phyloP scores from a whole-genome alignment of 2,329 filamentous ascomycete genomes.

The Davidsoniella virescens region DNA sequence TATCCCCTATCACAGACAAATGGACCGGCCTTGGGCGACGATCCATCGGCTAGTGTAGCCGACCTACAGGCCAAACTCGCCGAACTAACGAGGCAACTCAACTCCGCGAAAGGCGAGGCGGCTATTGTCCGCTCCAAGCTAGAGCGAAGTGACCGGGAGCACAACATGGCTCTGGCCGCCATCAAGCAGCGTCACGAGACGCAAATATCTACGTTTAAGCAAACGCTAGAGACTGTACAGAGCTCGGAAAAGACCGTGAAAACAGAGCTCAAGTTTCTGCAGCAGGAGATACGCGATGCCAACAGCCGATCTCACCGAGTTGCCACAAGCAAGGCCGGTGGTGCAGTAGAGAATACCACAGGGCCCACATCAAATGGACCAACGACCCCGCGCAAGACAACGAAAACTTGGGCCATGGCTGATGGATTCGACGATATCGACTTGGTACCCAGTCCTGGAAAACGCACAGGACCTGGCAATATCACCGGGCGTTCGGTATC shows the following conservation, averaged over 20 bases:
- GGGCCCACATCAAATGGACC: conserved; percentile 20
- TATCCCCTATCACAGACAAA: not conserved
- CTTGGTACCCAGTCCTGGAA: conserved; percentile 36
- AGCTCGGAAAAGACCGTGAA: conserved; percentile 43
- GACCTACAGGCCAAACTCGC: conserved; percentile 36
- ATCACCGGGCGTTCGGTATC: not conserved
- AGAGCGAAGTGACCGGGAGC: conserved; percentile 42
- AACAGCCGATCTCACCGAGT: conserved; percentile 18
- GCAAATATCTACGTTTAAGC: conserved; percentile 36
- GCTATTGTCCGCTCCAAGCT: conserved; percentile 59
- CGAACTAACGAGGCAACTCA: conserved; percentile 38
- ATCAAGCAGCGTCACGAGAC: conserved; percentile 46
- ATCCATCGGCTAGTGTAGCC: conserved; percentile 25
- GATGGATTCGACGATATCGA: conserved; percentile 65
- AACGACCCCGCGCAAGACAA: conserved; percentile 44
- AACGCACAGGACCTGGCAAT: conserved; percentile 18
- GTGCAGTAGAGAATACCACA: conserved; percentile 22
- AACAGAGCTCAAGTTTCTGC: conserved; percentile 50
- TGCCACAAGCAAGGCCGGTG: not conserved
- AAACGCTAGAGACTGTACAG: conserved; percentile 29
- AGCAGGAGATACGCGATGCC: conserved; percentile 51
- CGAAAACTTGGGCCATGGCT: conserved; percentile 40
- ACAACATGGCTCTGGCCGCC: conserved; percentile 46
- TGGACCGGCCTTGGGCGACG: conserved; percentile 13
- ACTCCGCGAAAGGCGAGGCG: conserved; percentile 52